Evolutionary conservation across 306 rosid species (phyloP).

Genomic region (Sesbania bispinosa): DNA sequence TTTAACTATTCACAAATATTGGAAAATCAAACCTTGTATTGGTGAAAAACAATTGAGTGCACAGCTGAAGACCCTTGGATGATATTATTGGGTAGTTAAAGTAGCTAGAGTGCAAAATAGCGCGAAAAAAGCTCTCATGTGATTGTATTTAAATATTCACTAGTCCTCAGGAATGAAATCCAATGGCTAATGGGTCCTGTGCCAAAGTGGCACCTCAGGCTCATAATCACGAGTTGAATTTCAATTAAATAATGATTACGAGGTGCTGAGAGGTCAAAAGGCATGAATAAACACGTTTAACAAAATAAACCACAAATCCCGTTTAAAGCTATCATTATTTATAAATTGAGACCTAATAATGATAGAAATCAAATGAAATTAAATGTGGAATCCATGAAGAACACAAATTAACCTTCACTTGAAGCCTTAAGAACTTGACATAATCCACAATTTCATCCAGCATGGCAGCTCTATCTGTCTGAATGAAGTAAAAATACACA

Average conservation of each 20-base stretch:
- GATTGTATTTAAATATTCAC: slow-evolving; percentile 10
- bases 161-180: background rate
- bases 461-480: slow-evolving; percentile 99
- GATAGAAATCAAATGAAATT: slow-evolving; percentile 1
- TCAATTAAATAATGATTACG: background rate
- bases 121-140: slow-evolving; percentile 13
- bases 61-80: slow-evolving; percentile 8
- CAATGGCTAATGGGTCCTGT: slow-evolving; percentile 12
- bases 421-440: slow-evolving; percentile 95
- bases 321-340: background rate
- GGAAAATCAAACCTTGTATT: background rate
- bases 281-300: background rate
- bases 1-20: background rate
- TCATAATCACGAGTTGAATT: background rate
- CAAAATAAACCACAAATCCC: background rate
- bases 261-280: background rate
- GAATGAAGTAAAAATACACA: slow-evolving; percentile 18
- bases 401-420: slow-evolving; percentile 71
- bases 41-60: background rate
- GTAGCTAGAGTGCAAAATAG: background rate
- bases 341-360: background rate
- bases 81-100: slow-evolving; percentile 8
- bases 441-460: slow-evolving; percentile 97
- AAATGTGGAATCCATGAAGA: background rate
- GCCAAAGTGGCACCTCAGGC: slow-evolving; percentile 15